phyloP scores from a whole-genome alignment of 139 green algal genomes.

The Chlorella sp. region DNA sequence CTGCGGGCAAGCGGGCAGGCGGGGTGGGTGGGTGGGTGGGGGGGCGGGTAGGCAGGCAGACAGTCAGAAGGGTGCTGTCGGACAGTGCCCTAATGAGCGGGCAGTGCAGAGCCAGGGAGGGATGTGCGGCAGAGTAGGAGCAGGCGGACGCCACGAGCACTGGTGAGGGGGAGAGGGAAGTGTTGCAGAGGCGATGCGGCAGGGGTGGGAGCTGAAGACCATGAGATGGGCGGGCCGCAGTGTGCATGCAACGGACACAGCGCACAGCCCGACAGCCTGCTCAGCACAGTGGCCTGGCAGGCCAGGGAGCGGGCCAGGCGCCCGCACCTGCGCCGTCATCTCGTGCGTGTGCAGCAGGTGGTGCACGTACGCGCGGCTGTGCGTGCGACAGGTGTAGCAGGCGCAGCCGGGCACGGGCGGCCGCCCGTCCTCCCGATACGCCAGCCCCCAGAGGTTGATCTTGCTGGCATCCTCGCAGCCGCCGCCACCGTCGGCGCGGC shows the following conservation, averaged over 20 bases:
- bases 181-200: too few relatives aligned
- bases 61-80: too few relatives aligned
- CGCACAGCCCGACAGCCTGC: too few relatives aligned
- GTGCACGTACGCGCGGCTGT: slow-evolving; percentile 77
- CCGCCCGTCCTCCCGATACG: slow-evolving; percentile 54
- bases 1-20: slow-evolving; percentile 3
- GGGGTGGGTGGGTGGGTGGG: not conserved
- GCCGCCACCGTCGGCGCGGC: slow-evolving; percentile 15
- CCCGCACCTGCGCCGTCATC: slow-evolving; percentile 62
- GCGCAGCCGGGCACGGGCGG: slow-evolving; percentile 64
- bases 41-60: not conserved
- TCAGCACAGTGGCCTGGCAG: too few relatives aligned
- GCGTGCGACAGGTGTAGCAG: slow-evolving; percentile 67
- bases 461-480: slow-evolving; percentile 59
- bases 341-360: slow-evolving; percentile 78
- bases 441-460: slow-evolving; percentile 68
- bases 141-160: too few relatives aligned
- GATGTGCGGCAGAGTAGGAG: not conserved
- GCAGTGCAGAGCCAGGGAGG: too few relatives aligned
- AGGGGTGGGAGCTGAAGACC: too few relatives aligned
- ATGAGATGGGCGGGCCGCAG: too few relatives aligned
- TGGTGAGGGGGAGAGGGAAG: too few relatives aligned
- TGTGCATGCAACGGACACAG: too few relatives aligned
- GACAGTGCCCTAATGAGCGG: too few relatives aligned
- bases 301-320: too few relatives aligned